These are phyloP conservation scores for Pluteus cervinus DNA, from an alignment of 768 basidiomycete species.

Conservation along the genomic window DNA sequence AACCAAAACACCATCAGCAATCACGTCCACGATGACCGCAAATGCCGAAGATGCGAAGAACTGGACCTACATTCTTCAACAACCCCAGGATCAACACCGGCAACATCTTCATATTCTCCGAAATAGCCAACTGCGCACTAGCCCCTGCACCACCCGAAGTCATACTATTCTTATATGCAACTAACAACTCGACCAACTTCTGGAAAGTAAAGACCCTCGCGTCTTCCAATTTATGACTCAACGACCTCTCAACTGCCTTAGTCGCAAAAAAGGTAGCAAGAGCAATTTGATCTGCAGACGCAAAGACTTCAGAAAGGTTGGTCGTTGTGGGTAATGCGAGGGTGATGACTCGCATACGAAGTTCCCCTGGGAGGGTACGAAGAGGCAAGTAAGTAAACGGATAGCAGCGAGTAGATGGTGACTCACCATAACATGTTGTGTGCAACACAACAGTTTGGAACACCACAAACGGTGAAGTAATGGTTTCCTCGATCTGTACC, in stretches of 20 bases:
- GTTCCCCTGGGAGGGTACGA: conserved; percentile 47
- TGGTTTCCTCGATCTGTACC: conserved; percentile 90
- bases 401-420: no score
- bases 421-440: conserved; percentile 82
- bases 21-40: conserved; percentile 2
- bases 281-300: conserved; percentile 85
- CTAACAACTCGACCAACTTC: conserved; percentile 78
- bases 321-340: conserved; percentile 83
- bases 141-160: conserved; percentile 91
- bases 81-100: conserved; percentile 87
- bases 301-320: conserved; percentile 84
- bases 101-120: conserved; percentile 92
- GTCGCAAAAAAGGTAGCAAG: conserved; percentile 80
- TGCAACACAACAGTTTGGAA: conserved; percentile 93
- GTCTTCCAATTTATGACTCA: conserved; percentile 85
- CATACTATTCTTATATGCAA: conserved; percentile 93
- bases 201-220: conserved; percentile 80
- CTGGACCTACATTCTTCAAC: conserved; percentile 79
- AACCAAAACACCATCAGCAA: no score
- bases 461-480: conserved; percentile 87
- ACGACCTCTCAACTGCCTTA: conserved; percentile 87
- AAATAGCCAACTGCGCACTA: conserved; percentile 86
- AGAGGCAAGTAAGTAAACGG: no score
- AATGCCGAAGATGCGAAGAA: background rate
- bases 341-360: conserved; percentile 88